Base-by-base conservation (phyloP, 495 filamentous ascomycete species). In the Viridothelium virens region DNA sequence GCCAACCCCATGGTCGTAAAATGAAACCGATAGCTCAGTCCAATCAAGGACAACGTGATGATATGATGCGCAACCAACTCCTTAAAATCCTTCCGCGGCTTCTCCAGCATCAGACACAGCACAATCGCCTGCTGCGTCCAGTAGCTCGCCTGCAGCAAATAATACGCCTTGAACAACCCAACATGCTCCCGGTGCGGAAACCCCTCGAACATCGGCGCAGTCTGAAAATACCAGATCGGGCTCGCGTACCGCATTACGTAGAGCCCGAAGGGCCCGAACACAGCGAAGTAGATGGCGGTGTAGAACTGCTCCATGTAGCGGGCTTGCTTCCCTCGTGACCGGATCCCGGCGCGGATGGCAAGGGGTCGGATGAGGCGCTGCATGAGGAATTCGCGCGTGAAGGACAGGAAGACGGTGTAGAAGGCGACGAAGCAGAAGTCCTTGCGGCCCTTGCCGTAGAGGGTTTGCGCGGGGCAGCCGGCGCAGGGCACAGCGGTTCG, bases 251-350 rank as follows among this genome's bases (percentile, higher is more conserved):
- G 61, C 95, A 98, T 97, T 66, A 97, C 90, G 70, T 89, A 98
- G 75, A 97, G 77, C 53, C 94, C 94, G 56, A 85, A 86, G 1
- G 95, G 94, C 4, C 91, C 91, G 65, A 96, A 86, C 63, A 96
- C 72, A 10, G 77, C 85, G 73, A 97, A 97, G 80, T 98, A 98
- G 38, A 97, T 81, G n/a, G 91, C 94, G 1, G 93, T 97, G 79
- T 98, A 98, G 70, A 89, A 84, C 77, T 98, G 94, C 77, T 98
- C 94, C 91, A 97, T 95, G 82, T 96, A 97, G 16, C 94, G 87
- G 10, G 89, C 83, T 63, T 92, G 90, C 79, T 97, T 98, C 53
- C 84, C 85, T 38, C 87, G 84, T 61, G 83, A 85, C 53, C 78
- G 83, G 70, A 98, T 86, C 3, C 91, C 91, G 62, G 78, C 85